Percentiles rank a stretch among this genome's conserved stretches.
Evolutionary conservation across 352 stramenopile genomes (phyloP).

Genomic region (Pythium dissotocum): DNA sequence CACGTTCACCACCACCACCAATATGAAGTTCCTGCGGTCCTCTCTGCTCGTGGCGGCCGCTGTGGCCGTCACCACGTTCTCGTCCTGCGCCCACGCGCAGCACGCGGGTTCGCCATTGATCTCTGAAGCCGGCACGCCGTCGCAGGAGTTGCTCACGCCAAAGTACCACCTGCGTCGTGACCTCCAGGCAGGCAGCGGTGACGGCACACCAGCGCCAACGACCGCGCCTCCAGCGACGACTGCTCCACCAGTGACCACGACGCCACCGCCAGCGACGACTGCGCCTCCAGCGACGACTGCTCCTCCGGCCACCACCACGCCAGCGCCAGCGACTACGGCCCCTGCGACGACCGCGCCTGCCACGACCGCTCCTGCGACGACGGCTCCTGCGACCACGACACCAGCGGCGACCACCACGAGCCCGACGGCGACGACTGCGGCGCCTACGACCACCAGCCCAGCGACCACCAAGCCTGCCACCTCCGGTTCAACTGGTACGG

Average conservation of each 20-base stretch:
- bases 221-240: slow-evolving; percentile 17
- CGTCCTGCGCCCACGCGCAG: neutral
- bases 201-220: slow-evolving; percentile 3
- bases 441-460: neutral
- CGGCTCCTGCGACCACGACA: slow-evolving; percentile 31
- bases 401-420: slow-evolving; percentile 30
- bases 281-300: slow-evolving; percentile 16
- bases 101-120: neutral
- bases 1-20: neutral
- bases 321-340: slow-evolving; percentile 31
- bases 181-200: neutral
- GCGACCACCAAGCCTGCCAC: slow-evolving; percentile 7
- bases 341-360: slow-evolving; percentile 29
- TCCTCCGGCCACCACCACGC: slow-evolving; percentile 19
- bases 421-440: slow-evolving; percentile 10
- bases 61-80: slow-evolving; percentile 12
- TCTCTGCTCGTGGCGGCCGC: slow-evolving; percentile 20
- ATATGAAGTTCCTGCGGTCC: slow-evolving; percentile 32
- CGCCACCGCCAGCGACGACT: slow-evolving; percentile 26
- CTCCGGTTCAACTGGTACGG: neutral
- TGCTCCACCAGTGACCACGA: slow-evolving; percentile 12
- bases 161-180: slow-evolving; percentile 13
- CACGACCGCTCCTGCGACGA: slow-evolving; percentile 21
- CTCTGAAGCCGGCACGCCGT: slow-evolving; percentile 11
- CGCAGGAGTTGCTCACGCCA: neutral